These are phyloP conservation scores for Penicillium verhagenii DNA, from an alignment of 495 filamentous ascomycete genomes.

Conservation along the genomic window DNA sequence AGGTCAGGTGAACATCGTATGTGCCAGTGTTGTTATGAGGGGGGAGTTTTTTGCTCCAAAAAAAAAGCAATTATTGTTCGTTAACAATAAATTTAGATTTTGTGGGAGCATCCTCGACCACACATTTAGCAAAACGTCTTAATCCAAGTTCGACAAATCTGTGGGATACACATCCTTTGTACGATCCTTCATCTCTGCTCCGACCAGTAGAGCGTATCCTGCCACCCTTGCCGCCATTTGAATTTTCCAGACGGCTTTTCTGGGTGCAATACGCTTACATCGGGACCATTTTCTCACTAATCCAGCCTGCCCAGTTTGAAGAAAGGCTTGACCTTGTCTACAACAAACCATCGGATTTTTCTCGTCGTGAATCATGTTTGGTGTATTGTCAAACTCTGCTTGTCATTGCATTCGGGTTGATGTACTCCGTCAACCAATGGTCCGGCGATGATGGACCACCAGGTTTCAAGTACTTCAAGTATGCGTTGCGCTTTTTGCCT, in stretches of 20 bases:
- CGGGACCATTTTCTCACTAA: constrained; percentile 52
- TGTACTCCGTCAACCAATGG: constrained; percentile 54
- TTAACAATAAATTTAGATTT: constrained; percentile 23
- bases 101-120: constrained; percentile 35
- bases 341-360: constrained; percentile 33
- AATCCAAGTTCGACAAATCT: constrained; percentile 35
- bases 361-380: constrained; percentile 33
- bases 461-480: constrained; percentile 50
- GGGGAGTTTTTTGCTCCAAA: too few species aligned
- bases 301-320: constrained; percentile 44
- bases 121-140: constrained; percentile 35
- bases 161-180: constrained; percentile 42
- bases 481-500: constrained; percentile 47
- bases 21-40: too few species aligned
- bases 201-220: constrained; percentile 25
- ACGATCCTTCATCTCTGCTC: constrained; percentile 35
- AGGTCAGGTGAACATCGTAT: constrained; percentile 39
- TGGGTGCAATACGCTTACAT: constrained; percentile 51
- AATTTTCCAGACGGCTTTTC: constrained; percentile 46
- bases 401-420: constrained; percentile 50
- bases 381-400: constrained; percentile 42
- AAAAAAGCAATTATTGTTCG: too few species aligned
- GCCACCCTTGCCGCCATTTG: constrained; percentile 41
- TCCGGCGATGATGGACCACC: constrained; percentile 47
- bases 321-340: constrained; percentile 40